Conservation (phyloP, 768 basidiomycete genomes). For the Mycena rosella region DNA sequence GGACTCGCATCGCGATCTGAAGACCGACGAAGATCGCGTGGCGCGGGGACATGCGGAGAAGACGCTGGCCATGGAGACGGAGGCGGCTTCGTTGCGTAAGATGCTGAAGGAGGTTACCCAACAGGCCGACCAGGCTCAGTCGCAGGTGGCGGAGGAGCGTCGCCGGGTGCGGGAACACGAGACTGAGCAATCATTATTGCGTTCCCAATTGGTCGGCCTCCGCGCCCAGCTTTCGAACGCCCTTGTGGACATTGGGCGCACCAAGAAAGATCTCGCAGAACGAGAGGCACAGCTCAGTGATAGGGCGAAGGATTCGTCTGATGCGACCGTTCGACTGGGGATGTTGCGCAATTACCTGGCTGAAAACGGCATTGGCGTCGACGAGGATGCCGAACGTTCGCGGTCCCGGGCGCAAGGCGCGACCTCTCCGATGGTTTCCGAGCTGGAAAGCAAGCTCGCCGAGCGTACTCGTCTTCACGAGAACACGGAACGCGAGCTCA, state of each 20-base stretch:
- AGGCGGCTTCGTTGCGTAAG: constrained; percentile 79
- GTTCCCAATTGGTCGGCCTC: constrained; percentile 80
- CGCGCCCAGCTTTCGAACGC: constrained; percentile 80
- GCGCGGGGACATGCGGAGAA: constrained; percentile 86
- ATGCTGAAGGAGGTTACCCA: constrained; percentile 85
- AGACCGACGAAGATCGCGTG: constrained; percentile 84
- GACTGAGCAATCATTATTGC: constrained; percentile 70
- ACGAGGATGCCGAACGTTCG: constrained; percentile 75
- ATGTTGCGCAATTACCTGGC: constrained; percentile 89
- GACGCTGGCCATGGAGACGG: constrained; percentile 82
- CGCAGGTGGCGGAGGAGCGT: constrained; percentile 76
- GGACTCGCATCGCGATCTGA: constrained; percentile 88
- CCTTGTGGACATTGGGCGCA: constrained; percentile 73
- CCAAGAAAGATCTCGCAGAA: constrained; percentile 76
- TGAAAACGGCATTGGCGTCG: constrained; percentile 87
- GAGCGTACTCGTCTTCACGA: constrained; percentile 82
- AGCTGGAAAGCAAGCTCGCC: constrained; percentile 83
- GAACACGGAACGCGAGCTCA: constrained; percentile 80
- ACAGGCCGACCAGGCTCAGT: constrained; percentile 77
- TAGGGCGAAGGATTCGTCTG: constrained; percentile 73
- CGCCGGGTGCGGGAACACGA: constrained; percentile 74
- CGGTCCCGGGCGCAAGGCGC: constrained; percentile 54
- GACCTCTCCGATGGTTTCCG: constrained; percentile 64
- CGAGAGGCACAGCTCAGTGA: constrained; percentile 77
- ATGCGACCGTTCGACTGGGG: constrained; percentile 77